These are phyloP conservation scores for Penicillium occitanis DNA, from an alignment of 2,329 filamentous ascomycete species.

Conservation along the genomic window DNA sequence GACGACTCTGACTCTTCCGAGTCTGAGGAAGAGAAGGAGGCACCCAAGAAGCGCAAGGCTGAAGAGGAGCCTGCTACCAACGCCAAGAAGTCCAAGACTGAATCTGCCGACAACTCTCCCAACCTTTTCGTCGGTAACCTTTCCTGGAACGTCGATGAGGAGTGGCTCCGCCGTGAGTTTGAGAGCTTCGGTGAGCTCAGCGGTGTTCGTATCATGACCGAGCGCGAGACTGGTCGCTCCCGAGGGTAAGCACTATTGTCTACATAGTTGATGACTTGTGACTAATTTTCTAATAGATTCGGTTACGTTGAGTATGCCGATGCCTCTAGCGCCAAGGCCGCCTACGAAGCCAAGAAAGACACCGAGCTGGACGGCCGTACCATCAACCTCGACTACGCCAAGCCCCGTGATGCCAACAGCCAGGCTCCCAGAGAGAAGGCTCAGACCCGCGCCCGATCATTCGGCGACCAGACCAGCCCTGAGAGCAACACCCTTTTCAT, in stretches of 20 bases:
- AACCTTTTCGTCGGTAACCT: constrained; percentile 90
- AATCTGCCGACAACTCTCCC: constrained; percentile 35
- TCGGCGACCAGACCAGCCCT: constrained; percentile 76
- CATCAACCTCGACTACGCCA: constrained; percentile 78
- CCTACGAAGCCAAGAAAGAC: constrained; percentile 72
- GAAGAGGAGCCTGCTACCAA: constrained; percentile 44
- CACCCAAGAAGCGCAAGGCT: constrained; percentile 52
- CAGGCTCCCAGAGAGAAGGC: constrained; percentile 65
- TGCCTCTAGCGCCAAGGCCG: constrained; percentile 66
- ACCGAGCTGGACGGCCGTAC: constrained; percentile 70
- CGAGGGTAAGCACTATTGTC: constrained; percentile 60
- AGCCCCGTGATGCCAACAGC: constrained; percentile 60
- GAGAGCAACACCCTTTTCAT: constrained; percentile 87
- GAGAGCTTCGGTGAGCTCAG: constrained; percentile 71
- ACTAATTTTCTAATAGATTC: constrained; percentile 53
- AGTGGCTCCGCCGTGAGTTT: constrained; percentile 77
- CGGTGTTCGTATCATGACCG: constrained; percentile 76
- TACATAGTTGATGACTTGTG: background rate
- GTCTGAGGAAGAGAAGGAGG: constrained; percentile 29
- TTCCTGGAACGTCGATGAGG: constrained; percentile 87
- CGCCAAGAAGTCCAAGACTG: constrained; percentile 64
- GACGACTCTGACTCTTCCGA: constrained; percentile 19
- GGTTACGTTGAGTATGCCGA: constrained; percentile 86
- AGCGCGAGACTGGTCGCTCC: constrained; percentile 76
- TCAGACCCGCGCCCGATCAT: constrained; percentile 52